These are phyloP conservation scores for Penicillium tannophilum DNA, from an alignment of 495 filamentous ascomycete species.

Conservation along the genomic window DNA sequence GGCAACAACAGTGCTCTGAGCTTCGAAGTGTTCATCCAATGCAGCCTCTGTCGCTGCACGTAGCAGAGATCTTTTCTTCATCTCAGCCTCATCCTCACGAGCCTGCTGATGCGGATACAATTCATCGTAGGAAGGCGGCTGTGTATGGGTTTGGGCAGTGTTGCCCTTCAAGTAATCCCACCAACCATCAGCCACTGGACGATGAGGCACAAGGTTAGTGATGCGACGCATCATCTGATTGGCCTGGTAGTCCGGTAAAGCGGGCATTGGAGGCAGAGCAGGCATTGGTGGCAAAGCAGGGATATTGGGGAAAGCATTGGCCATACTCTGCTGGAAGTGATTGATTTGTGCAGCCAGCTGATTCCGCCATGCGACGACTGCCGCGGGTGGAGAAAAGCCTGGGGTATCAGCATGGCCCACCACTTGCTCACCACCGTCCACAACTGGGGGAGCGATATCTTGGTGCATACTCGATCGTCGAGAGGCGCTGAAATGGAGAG, in stretches of 20 bases:
- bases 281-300: constrained; percentile 62
- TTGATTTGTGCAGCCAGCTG: constrained; percentile 77
- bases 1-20: constrained; percentile 44
- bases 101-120: constrained; percentile 64
- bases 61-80: constrained; percentile 63
- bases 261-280: constrained; percentile 57
- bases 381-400: constrained; percentile 57
- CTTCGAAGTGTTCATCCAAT: constrained; percentile 67
- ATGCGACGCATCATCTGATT: constrained; percentile 74
- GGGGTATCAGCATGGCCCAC: constrained; percentile 33
- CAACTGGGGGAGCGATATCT: constrained; percentile 29
- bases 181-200: constrained; percentile 60
- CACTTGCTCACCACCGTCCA: constrained; percentile 28
- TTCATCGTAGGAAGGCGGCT: constrained; percentile 80
- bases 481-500: constrained; percentile 47
- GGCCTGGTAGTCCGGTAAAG: constrained; percentile 71
- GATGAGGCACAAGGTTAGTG: constrained; percentile 69
- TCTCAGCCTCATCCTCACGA: constrained; percentile 47
- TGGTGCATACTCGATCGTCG: constrained; percentile 47
- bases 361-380: constrained; percentile 73
- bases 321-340: constrained; percentile 72
- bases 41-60: constrained; percentile 65
- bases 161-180: constrained; percentile 64
- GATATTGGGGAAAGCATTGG: constrained; percentile 69
- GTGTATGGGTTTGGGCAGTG: constrained; percentile 44